These are phyloP conservation scores for Pulicaria dysenterica DNA, from an alignment of 129 eudicot species.

Conservation along the genomic window DNA sequence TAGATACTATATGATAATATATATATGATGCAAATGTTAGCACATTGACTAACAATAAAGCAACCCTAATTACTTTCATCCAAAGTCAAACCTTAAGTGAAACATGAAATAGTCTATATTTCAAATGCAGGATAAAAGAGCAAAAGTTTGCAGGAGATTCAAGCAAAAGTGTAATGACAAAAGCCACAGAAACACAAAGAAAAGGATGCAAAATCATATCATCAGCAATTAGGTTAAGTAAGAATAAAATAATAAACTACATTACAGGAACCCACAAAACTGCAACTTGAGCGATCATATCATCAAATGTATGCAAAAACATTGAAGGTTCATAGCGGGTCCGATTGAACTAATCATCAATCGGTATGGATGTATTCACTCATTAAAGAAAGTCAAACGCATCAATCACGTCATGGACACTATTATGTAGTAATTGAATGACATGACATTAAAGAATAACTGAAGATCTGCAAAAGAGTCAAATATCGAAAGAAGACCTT, in stretches of 20 bases:
- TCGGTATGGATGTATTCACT: neutral
- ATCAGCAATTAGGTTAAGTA: neutral
- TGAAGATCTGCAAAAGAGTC: conserved; percentile 9
- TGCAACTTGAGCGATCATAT: too few species aligned
- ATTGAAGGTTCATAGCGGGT: neutral
- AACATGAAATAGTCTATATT: neutral
- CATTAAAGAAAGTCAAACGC: neutral
- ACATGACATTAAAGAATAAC: neutral
- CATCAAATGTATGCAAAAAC: neutral
- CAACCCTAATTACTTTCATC: neutral
- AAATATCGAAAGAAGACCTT: conserved; percentile 43
- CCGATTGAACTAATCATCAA: neutral
- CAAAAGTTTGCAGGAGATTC: neutral
- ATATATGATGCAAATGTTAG: neutral
- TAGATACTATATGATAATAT: neutral
- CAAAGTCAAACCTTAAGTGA: neutral
- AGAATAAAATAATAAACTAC: neutral
- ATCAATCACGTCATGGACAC: conserved; percentile 2
- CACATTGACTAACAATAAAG: neutral
- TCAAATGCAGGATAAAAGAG: neutral
- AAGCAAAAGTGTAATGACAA: neutral
- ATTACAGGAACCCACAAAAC: neutral
- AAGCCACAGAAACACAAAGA: conserved; percentile 2
- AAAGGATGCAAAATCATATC: neutral
- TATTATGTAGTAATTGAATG: neutral